Percentiles rank a stretch among this genome's conserved stretches.
Conservation (phyloP, 768 basidiomycete species). For the Mycena venus region DNA sequence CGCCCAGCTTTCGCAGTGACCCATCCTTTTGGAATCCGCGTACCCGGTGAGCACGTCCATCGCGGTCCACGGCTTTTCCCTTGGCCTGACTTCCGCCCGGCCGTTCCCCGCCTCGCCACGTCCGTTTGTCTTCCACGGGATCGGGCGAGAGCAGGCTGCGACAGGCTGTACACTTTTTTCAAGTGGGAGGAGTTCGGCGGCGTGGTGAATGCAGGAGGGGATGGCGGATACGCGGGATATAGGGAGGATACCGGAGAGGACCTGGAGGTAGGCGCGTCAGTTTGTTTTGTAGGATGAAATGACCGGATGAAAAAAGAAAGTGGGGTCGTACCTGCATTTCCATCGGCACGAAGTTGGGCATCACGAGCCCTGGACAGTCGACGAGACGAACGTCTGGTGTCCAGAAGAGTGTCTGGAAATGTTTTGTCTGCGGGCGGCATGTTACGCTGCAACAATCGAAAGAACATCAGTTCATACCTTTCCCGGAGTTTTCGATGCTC, state of each 20-base stretch:
- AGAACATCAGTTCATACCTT: slow-evolving; percentile 62
- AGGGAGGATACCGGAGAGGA: slow-evolving; percentile 78
- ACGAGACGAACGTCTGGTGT: slow-evolving; percentile 88
- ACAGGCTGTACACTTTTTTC: slow-evolving; percentile 77
- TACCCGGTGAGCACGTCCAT: slow-evolving; percentile 87
- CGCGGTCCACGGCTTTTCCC: slow-evolving; percentile 79
- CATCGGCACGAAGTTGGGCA: slow-evolving; percentile 87
- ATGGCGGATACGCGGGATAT: slow-evolving; percentile 89
- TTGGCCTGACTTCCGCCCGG: slow-evolving; percentile 34
- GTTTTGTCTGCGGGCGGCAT: slow-evolving; percentile 76
- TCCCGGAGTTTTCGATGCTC: slow-evolving; percentile 88
- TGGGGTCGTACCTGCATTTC: slow-evolving; percentile 77
- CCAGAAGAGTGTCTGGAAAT: slow-evolving; percentile 95
- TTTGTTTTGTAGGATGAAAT: not conserved
- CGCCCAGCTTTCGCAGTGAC: slow-evolving; percentile 93
- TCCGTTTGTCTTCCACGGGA: slow-evolving; percentile 75
- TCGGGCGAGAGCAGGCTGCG: slow-evolving; percentile 60
- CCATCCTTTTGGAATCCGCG: slow-evolving; percentile 84
- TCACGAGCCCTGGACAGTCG: slow-evolving; percentile 95
- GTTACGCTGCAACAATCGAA: not conserved
- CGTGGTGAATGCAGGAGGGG: slow-evolving; percentile 84
- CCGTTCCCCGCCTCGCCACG: slow-evolving; percentile 74
- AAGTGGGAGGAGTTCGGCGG: slow-evolving; percentile 78
- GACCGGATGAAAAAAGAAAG: slow-evolving; percentile 5
- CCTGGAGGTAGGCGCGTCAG: slow-evolving; percentile 57